Percentiles rank a stretch among this genome's conserved stretches.
Evolutionary conservation across 2,329 filamentous ascomycete species (phyloP).

Genomic region (Chaetomium olivaceum): DNA sequence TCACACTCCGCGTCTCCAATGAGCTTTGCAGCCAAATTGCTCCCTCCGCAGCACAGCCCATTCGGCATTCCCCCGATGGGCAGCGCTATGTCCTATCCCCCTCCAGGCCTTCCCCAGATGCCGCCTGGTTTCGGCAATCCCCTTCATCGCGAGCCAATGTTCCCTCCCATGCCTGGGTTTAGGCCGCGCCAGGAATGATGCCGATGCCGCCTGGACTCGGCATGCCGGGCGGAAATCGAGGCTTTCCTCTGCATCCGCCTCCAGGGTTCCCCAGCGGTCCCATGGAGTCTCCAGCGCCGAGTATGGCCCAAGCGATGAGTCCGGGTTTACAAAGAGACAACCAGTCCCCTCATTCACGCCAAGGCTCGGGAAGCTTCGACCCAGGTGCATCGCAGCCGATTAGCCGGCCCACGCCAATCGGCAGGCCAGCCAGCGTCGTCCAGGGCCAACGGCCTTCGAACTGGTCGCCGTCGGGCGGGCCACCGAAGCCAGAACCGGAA

Average conservation of each 20-base stretch:
- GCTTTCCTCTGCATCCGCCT: constrained; percentile 50
- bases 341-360: constrained; percentile 66
- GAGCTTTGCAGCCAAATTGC: constrained; percentile 53
- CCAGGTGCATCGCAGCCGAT: constrained; percentile 67
- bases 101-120: constrained; percentile 42
- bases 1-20: constrained; percentile 65
- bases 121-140: constrained; percentile 58
- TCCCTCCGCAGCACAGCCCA: constrained; percentile 44
- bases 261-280: constrained; percentile 56
- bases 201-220: constrained; percentile 55
- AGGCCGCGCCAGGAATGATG: constrained; percentile 50
- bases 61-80: constrained; percentile 58
- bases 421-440: constrained; percentile 74
- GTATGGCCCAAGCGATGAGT: constrained; percentile 45
- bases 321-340: constrained; percentile 39
- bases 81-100: constrained; percentile 53
- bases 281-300: constrained; percentile 43
- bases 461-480: constrained; percentile 36
- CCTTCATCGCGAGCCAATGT: constrained; percentile 55
- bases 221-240: constrained; percentile 44
- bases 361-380: constrained; percentile 71
- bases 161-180: constrained; percentile 47
- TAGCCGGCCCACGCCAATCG: constrained; percentile 80
- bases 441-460: constrained; percentile 48
- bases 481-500: constrained; percentile 67